A percentile compares a stretch with the other conserved stretches of the same genome.
phyloP scores from a whole-genome alignment of 2,329 filamentous ascomycete genomes.

The Paraconiothyrium brasiliense region DNA sequence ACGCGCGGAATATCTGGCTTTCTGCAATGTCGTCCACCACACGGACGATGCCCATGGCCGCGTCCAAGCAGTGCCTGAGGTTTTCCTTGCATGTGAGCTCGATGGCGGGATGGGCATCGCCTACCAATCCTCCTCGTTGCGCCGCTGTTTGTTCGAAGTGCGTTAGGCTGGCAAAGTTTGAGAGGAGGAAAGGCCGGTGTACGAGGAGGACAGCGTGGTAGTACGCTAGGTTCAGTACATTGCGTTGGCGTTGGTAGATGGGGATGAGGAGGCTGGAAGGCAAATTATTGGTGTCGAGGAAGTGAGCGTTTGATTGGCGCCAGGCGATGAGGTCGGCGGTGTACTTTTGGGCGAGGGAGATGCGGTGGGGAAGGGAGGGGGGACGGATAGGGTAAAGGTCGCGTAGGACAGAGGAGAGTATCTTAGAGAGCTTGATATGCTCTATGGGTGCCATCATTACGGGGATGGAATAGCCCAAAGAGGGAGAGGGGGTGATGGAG shows the following conservation, averaged over 20 bases:
- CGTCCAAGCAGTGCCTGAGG: constrained; percentile 58
- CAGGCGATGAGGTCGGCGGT: constrained; percentile 55
- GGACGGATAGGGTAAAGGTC: constrained; percentile 56
- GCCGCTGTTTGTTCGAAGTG: constrained; percentile 30
- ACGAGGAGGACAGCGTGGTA: constrained; percentile 66
- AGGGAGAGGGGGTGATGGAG: constrained; percentile 38
- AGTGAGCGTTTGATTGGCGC: constrained; percentile 56
- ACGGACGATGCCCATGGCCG: constrained; percentile 58
- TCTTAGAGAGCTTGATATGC: constrained; percentile 56
- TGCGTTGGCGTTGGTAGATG: constrained; percentile 63
- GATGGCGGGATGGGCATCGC: not conserved
- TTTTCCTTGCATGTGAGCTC: constrained; percentile 32
- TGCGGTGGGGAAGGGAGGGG: constrained; percentile 41
- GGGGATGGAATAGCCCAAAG: constrained; percentile 32
- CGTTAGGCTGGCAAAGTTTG: constrained; percentile 50
- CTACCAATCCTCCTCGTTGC: not conserved
- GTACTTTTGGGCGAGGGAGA: constrained; percentile 54
- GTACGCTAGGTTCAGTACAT: constrained; percentile 63
- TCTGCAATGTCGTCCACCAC: constrained; percentile 55
- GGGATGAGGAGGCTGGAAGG: constrained; percentile 57
- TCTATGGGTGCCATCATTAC: constrained; percentile 58
- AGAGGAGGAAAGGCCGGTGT: constrained; percentile 64
- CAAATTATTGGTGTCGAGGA: constrained; percentile 55
- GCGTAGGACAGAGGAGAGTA: constrained; percentile 55
- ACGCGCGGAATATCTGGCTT: constrained; percentile 56